These are phyloP conservation scores for Ustilaginoidea virens DNA, from an alignment of 2,329 filamentous ascomycete species.

Conservation along the genomic window DNA sequence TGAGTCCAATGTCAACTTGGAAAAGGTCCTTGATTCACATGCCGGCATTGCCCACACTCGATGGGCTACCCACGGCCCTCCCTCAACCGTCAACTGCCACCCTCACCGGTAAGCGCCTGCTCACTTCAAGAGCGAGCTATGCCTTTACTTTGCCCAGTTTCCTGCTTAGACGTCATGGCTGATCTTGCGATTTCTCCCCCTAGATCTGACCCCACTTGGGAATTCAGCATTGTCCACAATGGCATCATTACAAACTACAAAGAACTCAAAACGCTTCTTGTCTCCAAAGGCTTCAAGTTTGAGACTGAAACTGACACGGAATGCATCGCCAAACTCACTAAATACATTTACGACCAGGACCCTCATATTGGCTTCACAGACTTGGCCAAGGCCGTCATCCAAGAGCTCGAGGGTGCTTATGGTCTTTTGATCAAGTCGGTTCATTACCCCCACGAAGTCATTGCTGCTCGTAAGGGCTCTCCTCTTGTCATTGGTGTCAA, in stretches of 20 bases:
- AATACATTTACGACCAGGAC: conserved; percentile 94
- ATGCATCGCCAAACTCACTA: conserved; percentile 96
- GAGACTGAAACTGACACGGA: conserved; percentile 99
- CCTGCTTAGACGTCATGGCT: conserved; percentile 4
- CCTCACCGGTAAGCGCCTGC: conserved; percentile 64
- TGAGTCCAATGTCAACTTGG: conserved; percentile 66
- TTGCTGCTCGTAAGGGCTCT: conserved; percentile 96
- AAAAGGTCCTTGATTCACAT: conserved; percentile 93
- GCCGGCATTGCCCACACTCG: conserved; percentile 97
- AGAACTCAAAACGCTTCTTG: conserved; percentile 86
- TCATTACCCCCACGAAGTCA: conserved; percentile 94
- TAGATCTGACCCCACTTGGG: conserved; percentile 87
- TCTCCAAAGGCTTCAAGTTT: conserved; percentile 92
- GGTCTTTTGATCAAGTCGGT: conserved; percentile 96
- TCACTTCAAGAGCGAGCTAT: background rate
- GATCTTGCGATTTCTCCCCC: conserved; percentile 6
- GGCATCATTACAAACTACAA: conserved; percentile 99
- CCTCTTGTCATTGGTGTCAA: conserved; percentile 94
- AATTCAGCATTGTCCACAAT: conserved; percentile 97
- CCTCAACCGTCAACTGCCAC: conserved; percentile 92
- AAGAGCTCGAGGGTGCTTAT: conserved; percentile 95
- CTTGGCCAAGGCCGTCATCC: conserved; percentile 92
- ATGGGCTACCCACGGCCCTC: conserved; percentile 95
- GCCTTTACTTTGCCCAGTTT: too few relatives aligned
- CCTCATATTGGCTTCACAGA: conserved; percentile 91